Base-by-base conservation (phyloP, 2,329 filamentous ascomycete species). In the Botrytis galanthina region DNA sequence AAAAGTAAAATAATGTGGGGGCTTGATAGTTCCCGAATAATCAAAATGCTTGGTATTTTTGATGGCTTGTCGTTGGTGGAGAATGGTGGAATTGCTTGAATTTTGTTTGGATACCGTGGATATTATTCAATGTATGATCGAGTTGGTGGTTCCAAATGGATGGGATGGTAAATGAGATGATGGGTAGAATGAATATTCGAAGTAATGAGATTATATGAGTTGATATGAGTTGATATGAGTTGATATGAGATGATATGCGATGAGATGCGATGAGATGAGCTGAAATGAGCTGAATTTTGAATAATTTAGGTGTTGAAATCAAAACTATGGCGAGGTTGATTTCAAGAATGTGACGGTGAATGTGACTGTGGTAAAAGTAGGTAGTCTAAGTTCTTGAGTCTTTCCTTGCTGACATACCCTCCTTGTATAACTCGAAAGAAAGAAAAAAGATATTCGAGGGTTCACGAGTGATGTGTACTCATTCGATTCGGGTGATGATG, bases 1-100 rank as follows among this genome's bases (percentile, higher is more conserved):
- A 48, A 71, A 48, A n/a, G 39, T 37, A 63, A 62, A 57, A 57
- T 71, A 63, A 63, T 37, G 69, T 71, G 69, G 69, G 57, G 57
- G 26, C n/a, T 46, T 29, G 48, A 63, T 46, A 71, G 51, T 63
- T 62, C 42, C 54, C 35, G 57, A 48, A 39, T 16, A 63, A 63
- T 70, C 51, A 57, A n/a, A 32, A 46, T 22, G 39, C n/a, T 64
- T 46, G n/a, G n/a, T 63, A 42, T 42, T 42, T 26, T 9, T 67
- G 63, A 26, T 67, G 44, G 44, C 60, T 62, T 67, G 32, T 51
- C n/a, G 32, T 26, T 48, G 42, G 29, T 67, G 44, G 63, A 48
- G 46, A 37, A 51, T 37, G 32, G 9, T 68, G 64, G 64, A 54
- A 39, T 54, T 44, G n/a, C n/a, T 57, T 46, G 61, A 3, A 32